Base-by-base conservation (phyloP, 2,329 filamentous ascomycete species). In the Zalaria obscura region DNA sequence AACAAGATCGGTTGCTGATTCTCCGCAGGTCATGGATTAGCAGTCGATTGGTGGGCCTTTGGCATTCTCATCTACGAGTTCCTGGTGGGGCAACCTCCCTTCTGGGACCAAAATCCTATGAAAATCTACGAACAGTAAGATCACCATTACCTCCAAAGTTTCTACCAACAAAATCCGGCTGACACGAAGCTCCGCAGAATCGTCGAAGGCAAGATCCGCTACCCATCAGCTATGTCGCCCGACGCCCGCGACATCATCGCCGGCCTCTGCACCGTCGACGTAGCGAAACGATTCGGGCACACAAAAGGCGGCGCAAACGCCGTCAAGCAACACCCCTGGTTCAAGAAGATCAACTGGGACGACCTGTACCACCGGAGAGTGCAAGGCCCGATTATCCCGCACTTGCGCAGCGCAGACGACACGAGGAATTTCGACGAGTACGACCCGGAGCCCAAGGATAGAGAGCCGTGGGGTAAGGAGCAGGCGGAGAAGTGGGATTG, bases 21-120 rank as follows among this genome's bases (percentile, higher is more conserved):
- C 48, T 25, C 6, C 42, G 5, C 60, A 58, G 73, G 76, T 25
- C 76, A 80, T 52, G 75, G 76, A 40, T 70, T 73, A 37, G 82
- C 83, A 9, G 83, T 89, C 31, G 83, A 89, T 65, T 89, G 83
- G 83, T 89, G 84, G 84, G 83, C 84, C 0, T 69, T 91, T 50
- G 84, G 84, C 26, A 87, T 89, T 50, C 62, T 91, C 43, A 78
- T 89, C 45, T 89, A 86, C 59, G 84, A 91, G 56, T 89, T 89
- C 55, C 65, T 89, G 38, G 86, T 84, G 6, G 84, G 84, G 27
- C 87, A 88, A 55, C 84, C 84, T 9, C 84, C 84, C 0, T 91
- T 89, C 56, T 91, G 83, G 82, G 80, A 88, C 55, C 78, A 84
- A 49, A 89, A 87, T 49, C 83, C 83, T 1, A 83, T 89, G 49